Evolutionary conservation across 768 basidiomycete species (phyloP).

Genomic region (Coprinopsis strossmayeri): DNA sequence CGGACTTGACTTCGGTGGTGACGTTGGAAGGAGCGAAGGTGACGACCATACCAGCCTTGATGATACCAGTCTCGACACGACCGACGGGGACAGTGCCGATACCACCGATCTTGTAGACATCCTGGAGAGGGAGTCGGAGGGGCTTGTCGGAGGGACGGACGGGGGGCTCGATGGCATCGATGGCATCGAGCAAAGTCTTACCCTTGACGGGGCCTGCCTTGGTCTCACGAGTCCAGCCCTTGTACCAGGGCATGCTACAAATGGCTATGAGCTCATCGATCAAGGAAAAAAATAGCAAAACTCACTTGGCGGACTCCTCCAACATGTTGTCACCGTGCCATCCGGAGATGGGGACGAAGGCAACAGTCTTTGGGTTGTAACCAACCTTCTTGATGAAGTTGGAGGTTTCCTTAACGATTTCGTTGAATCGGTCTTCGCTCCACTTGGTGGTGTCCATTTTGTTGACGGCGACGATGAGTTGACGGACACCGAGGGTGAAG

Average conservation of each 20-base stretch:
- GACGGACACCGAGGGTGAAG: slow-evolving; percentile 99
- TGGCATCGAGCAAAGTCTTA: slow-evolving; percentile 99
- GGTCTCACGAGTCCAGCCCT: slow-evolving; percentile 97
- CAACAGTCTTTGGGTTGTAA: slow-evolving; percentile 97
- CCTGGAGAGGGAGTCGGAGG: slow-evolving; percentile 99
- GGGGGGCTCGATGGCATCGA: slow-evolving; percentile 99
- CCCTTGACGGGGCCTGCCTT: slow-evolving; percentile 93
- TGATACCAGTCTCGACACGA: slow-evolving; percentile 99
- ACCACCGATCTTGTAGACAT: slow-evolving; percentile 99
- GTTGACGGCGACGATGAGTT: slow-evolving; percentile 99
- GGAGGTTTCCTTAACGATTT: slow-evolving; percentile 97
- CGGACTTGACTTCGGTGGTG: slow-evolving; percentile 99
- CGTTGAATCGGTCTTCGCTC: slow-evolving; percentile 99
- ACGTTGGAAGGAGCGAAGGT: slow-evolving; percentile 95
- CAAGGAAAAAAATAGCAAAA: slow-evolving; percentile 7
- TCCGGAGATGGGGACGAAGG: slow-evolving; percentile 99
- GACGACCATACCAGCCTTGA: slow-evolving; percentile 99
- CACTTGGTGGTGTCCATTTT: slow-evolving; percentile 99
- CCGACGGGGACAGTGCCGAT: slow-evolving; percentile 99
- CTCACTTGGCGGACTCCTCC: slow-evolving; percentile 93
- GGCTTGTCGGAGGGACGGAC: slow-evolving; percentile 97
- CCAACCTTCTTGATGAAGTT: slow-evolving; percentile 99
- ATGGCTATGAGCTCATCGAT: slow-evolving; percentile 13
- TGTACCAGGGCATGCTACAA: slow-evolving; percentile 96
- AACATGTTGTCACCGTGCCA: slow-evolving; percentile 99